Evolutionary conservation across 169 alveolate genomes (phyloP).

Genomic region (Cryptosporidium ryanae): DNA sequence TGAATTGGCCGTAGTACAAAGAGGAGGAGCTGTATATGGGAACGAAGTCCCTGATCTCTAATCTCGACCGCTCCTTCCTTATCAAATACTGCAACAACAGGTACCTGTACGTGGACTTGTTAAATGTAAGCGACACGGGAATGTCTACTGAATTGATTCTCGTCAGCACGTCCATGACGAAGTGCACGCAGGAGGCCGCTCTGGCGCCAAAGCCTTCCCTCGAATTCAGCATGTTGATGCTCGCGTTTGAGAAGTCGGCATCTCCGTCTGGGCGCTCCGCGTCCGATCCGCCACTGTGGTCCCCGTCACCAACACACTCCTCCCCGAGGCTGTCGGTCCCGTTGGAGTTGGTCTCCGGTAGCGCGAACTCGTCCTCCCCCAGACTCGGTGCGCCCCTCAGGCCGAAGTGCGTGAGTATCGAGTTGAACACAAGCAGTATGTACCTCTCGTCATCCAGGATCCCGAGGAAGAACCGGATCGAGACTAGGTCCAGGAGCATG

Average conservation of each 20-base stretch:
- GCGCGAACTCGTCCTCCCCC: too few species aligned
- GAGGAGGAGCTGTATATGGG: constrained; percentile 43
- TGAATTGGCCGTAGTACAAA: constrained; percentile 32
- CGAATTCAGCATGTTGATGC: not conserved
- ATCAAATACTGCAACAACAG: constrained; percentile 37
- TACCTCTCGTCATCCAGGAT: not conserved
- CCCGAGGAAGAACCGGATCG: constrained; percentile 9
- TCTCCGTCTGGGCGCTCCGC: too few species aligned
- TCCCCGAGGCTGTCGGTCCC: too few species aligned
- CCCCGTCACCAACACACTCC: too few species aligned
- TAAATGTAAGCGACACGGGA: constrained; percentile 35
- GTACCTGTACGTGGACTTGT: constrained; percentile 19
- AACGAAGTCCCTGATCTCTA: constrained; percentile 55
- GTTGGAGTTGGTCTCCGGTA: too few species aligned
- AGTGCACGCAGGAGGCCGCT: not conserved
- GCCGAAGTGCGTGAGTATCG: constrained; percentile 36
- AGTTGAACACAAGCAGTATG: not conserved
- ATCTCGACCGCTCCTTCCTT: constrained; percentile 36
- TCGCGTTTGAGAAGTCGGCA: not conserved
- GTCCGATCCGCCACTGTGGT: too few species aligned
- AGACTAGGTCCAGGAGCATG: constrained; percentile 16
- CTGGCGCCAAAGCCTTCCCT: not conserved
- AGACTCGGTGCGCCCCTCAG: not conserved
- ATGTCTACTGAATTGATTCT: constrained; percentile 34
- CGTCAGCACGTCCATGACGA: constrained; percentile 27